Base-by-base conservation (phyloP, 2,329 filamentous ascomycete species). In the Fusarium redolens region DNA sequence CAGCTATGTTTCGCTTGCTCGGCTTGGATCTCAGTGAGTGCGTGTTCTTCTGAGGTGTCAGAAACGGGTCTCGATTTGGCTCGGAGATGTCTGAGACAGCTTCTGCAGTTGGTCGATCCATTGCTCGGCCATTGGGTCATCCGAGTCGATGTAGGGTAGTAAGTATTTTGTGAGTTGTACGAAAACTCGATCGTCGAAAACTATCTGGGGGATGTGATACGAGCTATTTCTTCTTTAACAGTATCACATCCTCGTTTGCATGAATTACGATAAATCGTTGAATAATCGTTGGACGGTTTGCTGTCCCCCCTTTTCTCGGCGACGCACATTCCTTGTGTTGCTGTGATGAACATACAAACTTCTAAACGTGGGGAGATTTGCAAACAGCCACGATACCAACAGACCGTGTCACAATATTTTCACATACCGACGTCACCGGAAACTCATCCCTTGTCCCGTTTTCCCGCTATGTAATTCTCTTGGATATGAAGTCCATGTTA, bases 1-100 rank as follows among this genome's bases (percentile, higher is more conserved):
- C 75, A 77, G 64, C 71, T 40, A 37, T 74, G 75, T 77, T 74
- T 77, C 71, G 73, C 73, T 59, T 51, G 10, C 43, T 61, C 40
- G 57, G 43, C 35, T 61, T 62, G 25, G 20, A 65, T 62, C 60
- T 60, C 54, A 54, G 61, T 45, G 45, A 57, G 48, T 41, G 38
- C 35, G 44, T 60, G 18, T 62, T 54, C 22, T 56, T 67, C 62
- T 72, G 63, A 68, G 69, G 70, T 69, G 52, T 64, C 59, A 68
- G 54, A 65, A 76, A 68, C 28, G 56, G 48, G 50, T 28, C 50
- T 50, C 33, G 41, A 38, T 51, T 52, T 68, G 70, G 45, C 52
- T 48, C 47, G 20, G 22, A 11, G 20, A 44, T 59, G 61, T 65
- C 61, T 71, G 47, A 73, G 70, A 73, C 66, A 60, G 28, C 17